Conservation (phyloP, 805 yeast species). For the Monosporozyma siamensis region DNA sequence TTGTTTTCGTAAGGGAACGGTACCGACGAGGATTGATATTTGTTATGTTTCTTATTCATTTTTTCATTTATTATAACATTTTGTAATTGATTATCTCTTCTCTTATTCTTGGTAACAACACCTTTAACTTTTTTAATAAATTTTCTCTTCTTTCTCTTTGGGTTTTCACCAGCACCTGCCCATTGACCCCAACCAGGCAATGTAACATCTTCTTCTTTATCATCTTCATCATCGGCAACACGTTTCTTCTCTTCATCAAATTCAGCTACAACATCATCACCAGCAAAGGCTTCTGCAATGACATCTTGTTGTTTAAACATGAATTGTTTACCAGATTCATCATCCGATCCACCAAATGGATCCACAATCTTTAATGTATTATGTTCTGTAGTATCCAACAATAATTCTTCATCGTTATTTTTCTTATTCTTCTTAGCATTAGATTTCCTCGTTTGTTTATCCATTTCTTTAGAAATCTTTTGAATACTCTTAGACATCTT, state of each 20-base stretch:
- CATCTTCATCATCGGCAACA: slow-evolving; percentile 68
- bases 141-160: slow-evolving; percentile 45
- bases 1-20: slow-evolving; percentile 90
- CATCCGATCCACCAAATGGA: slow-evolving; percentile 40
- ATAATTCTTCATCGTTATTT: slow-evolving; percentile 30
- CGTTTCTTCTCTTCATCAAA: slow-evolving; percentile 70
- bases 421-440: slow-evolving; percentile 16
- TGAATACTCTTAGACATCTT: slow-evolving; percentile 40
- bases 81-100: slow-evolving; percentile 67
- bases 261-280: slow-evolving; percentile 80
- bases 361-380: slow-evolving; percentile 49
- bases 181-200: slow-evolving; percentile 98
- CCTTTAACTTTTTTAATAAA: slow-evolving; percentile 69
- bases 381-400: slow-evolving; percentile 35
- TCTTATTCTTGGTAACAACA: slow-evolving; percentile 55
- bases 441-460: slow-evolving; percentile 8
- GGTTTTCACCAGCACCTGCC: slow-evolving; percentile 61
- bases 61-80: slow-evolving; percentile 86
- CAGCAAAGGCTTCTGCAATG: slow-evolving; percentile 90
- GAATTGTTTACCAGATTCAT: slow-evolving; percentile 33
- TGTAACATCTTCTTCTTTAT: slow-evolving; percentile 74
- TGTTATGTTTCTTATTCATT: slow-evolving; percentile 71
- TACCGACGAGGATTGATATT: slow-evolving; percentile 80
- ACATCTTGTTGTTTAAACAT: slow-evolving; percentile 74
- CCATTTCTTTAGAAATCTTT: slow-evolving; percentile 32